Evolutionary conservation across 2,329 filamentous ascomycete genomes (phyloP), one percentile per base, ranked within the genome.

Genomic region (Diaporthe vaccinii): DNA sequence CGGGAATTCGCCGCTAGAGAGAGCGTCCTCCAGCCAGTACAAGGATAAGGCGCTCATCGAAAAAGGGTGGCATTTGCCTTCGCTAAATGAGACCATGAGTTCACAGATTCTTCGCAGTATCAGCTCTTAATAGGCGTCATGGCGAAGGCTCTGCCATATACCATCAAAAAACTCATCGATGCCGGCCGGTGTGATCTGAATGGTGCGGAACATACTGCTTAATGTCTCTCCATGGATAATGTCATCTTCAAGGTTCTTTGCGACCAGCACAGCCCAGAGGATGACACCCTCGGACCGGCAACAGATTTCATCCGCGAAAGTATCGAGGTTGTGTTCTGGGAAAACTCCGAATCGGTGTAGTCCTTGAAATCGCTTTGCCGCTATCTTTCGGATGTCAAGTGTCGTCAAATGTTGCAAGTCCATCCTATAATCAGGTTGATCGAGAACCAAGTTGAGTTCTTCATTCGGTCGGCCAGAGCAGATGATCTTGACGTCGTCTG

Each of bases 401-500:
- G 3, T 44, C 3, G 58, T 62, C 58, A 62, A 10, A 36, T 41
- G n/a, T n/a, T 62, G 58, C 14, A 62, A 36, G 28, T 62, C 58
- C 0, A 62, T 28, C 39, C 6, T 41, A 12, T 14, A 14, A 9
- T 28, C 12, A 1, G 22, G 36, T 28, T 44, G n/a, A 14, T 62
- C 7, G 20, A 62, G 44, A n/a, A 62, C 14, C 3, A 28, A 4
- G 39, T 62, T 62, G 58, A 62, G 44, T 4, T 62, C 58, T 5
- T n/a, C 36, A 7, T 62, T 62, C 2, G 58, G 58, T 10, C 36
- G 36, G 8, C 36, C 58, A 1, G 58, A 62, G 39, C 36, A 44
- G 14, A 62, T 62, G 58, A 62, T 25, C n/a, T 62, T 62, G 58
- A 62, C 20, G n/a, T 62, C 39, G 2, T 44, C 58, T 4, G 58